Conservation (phyloP, 148 eudicot genomes). For the Arbutus unedo region DNA sequence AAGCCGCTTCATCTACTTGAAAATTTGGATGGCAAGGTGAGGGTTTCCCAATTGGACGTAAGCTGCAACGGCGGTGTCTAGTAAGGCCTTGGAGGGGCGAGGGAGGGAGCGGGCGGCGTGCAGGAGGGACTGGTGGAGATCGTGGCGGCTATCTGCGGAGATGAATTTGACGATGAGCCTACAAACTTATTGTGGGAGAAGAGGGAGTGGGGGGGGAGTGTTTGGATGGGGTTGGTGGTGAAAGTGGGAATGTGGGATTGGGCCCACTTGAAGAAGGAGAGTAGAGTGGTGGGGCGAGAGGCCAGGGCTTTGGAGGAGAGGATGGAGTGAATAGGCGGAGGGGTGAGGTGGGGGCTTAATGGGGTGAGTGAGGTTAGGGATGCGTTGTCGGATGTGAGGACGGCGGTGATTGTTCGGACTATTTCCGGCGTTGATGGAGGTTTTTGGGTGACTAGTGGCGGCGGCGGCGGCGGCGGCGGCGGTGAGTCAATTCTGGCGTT, state of each 20-base stretch:
- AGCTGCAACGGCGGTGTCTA: slow-evolving; percentile 56
- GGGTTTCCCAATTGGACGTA: slow-evolving; percentile 53
- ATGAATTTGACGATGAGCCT: slow-evolving; percentile 44
- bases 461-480: neutral
- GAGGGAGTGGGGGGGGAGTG: slow-evolving; percentile 39
- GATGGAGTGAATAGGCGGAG: slow-evolving; percentile 19
- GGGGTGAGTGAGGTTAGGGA: neutral
- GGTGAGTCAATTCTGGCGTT: slow-evolving; percentile 10
- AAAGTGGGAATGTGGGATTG: slow-evolving; percentile 14
- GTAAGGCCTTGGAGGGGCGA: slow-evolving; percentile 39
- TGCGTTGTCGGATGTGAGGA: neutral
- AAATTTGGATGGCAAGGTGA: slow-evolving; percentile 51
- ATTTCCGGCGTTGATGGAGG: slow-evolving; percentile 5
- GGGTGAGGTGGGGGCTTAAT: slow-evolving; percentile 17
- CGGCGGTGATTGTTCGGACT: neutral
- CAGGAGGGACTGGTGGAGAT: slow-evolving; percentile 54
- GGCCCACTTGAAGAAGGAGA: slow-evolving; percentile 44
- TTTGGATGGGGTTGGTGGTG: slow-evolving; percentile 9
- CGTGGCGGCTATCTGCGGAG: slow-evolving; percentile 39
- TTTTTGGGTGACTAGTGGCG: neutral
- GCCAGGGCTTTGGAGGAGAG: slow-evolving; percentile 27
- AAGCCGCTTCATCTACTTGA: slow-evolving; percentile 66
- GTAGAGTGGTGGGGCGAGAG: slow-evolving; percentile 36
- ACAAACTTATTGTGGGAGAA: slow-evolving; percentile 49
- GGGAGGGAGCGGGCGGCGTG: slow-evolving; percentile 43